A percentile compares a stretch with the other conserved stretches of the same genome.
These are phyloP conservation scores for Malus domestica DNA, from an alignment of 306 rosid species.

Conservation along the genomic window DNA sequence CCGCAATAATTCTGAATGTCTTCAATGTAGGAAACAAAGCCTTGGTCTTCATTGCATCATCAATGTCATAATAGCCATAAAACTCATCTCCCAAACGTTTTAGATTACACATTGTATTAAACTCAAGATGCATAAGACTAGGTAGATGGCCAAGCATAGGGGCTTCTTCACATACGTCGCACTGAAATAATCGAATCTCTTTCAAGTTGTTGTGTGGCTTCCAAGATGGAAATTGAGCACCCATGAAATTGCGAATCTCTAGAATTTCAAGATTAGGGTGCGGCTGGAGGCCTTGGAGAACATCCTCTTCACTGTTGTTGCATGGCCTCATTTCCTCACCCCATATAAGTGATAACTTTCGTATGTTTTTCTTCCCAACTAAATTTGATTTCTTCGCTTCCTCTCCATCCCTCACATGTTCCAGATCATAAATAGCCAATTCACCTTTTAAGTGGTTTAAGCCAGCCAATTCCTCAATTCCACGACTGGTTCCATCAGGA, in stretches of 20 bases:
- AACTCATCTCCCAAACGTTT: no score
- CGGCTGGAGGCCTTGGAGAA: not conserved
- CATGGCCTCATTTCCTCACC: not conserved
- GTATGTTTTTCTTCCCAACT: not conserved
- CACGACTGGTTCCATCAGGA: not conserved
- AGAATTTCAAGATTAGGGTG: not conserved
- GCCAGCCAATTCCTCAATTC: not conserved
- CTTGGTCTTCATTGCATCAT: no score
- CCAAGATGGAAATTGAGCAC: no score
- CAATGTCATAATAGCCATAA: no score
- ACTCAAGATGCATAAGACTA: no score
- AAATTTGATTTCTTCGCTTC: not conserved
- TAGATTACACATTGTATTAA: no score
- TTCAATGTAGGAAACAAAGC: no score
- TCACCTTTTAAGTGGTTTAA: not conserved
- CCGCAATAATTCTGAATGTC: no score
- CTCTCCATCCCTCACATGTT: not conserved
- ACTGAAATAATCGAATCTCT: rapidly evolving
- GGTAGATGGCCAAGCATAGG: no score
- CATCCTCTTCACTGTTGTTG: not conserved
- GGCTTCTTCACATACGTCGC: no score
- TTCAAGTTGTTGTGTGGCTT: no score
- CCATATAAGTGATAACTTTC: not conserved
- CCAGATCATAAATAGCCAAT: not conserved
- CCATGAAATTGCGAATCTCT: not conserved